Evolutionary conservation across 2,329 filamentous ascomycete species (phyloP), one percentile per base, ranked within the genome.

Genomic region (Knoxdaviesia capensis): DNA sequence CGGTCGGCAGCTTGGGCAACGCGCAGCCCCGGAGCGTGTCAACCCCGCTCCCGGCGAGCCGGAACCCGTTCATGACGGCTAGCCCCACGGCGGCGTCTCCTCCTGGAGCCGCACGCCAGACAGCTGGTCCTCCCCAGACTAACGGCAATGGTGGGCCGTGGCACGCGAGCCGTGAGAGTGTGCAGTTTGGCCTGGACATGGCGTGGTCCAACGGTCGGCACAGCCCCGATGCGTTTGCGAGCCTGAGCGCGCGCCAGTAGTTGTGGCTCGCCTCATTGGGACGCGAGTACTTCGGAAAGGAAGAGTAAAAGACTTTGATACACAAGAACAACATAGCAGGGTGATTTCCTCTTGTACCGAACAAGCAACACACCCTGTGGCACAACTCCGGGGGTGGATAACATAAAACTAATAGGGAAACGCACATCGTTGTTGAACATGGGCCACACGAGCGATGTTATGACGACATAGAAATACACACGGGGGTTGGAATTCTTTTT

Each of bases 161-260:
- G n/a, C 38, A 41, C 11, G 39, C 38, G 5, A 86, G 79, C 51
- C 69, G 80, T 40, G 81, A 86, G 53, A 86, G 80, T 55, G 72
- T 83, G 55, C 72, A 65, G 43, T 66, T 75, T 48, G 70, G 80
- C 36, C 65, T 74, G 56, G 72, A 73, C 43, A 69, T 76, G 63
- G 67, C 71, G 38, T 76, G 71, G 71, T 66, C 65, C 51, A 78
- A 77, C 50, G 81, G 81, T 7, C 64, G 81, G 36, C 80, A 86
- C 53, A 85, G 80, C 50, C 81, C 81, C 4, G 81, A 87, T 57
- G 81, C 81, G 9, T 87, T 86, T 65, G 74, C 80, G 3, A 81
- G 77, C 41, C 61, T 87, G 48, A 84, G 79, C 51, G 74, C 79
- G 41, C 63, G 69, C 48, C 67, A 70, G 43, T 48, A 41, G 20